Base-by-base conservation (phyloP, 305 asterid genomes). In the Stenogyne calaminthoides region DNA sequence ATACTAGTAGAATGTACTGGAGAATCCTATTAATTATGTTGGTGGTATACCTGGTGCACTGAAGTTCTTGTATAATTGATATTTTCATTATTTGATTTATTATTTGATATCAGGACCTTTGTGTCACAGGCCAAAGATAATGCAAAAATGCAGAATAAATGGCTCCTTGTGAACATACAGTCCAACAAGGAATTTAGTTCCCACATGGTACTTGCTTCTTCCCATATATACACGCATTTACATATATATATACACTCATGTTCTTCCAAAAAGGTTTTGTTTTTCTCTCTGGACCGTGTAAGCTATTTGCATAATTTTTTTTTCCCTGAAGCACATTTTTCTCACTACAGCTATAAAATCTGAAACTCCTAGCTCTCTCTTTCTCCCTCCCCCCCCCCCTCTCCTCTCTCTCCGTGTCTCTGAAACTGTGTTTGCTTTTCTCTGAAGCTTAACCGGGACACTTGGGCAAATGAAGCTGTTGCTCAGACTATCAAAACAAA, bases 401-500 rank as follows among this genome's bases (percentile, higher is more conserved):
- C n/a, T n/a, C n/a, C n/a, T n/a, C n/a, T n/a, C n/a, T n/a, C n/a
- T n/a, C n/a, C n/a, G n/a, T n/a, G n/a, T n/a, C n/a, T n/a, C n/a
- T n/a, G n/a, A n/a, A 10, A 55, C 15, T 71, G 40, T 60, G 18
- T 70, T 75, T 77, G 56, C 70, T 78, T 61, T 56, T 83, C n/a
- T 83, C 65, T 84, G 87, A 80, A 95, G 99, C 97, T 92, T 65
- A 95, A 95, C 81, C 97, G 99, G 22, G 99, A 95, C 82, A 92
- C 98, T 34, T 95, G 99, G 99, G 99, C 88, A 70, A 89, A 95
- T 81, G 99, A 95, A 74, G 96, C 99, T 81, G 97, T 91, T 84
- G 92, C 94, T 77, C 97, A 92, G 77, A 95, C 99, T 73, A 91
- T 95, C 82, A 92, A 86, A 80, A 86, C 86, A 18, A 88, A 95